Conservation (phyloP, 331 rosid genomes). For the Dryas integrifolia region DNA sequence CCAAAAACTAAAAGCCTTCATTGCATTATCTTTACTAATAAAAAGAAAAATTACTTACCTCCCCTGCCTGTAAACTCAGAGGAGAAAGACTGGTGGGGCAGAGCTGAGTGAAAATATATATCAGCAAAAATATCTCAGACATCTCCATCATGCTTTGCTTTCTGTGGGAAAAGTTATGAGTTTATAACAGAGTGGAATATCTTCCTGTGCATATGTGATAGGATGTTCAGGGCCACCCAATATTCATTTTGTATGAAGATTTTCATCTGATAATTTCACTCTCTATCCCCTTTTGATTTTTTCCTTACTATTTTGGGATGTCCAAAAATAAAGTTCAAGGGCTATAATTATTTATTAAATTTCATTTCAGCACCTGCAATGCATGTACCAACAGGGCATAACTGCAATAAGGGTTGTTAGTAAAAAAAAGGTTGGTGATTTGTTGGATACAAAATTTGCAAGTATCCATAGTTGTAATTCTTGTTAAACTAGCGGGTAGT, state of each 20-base stretch:
- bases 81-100: neutral
- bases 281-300: neutral
- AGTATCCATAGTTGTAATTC: no score
- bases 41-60: no score
- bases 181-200: neutral
- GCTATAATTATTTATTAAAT: no score
- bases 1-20: constrained; percentile 10
- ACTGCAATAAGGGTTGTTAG: no score
- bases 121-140: constrained; percentile 6
- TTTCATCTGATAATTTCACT: neutral
- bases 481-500: no score
- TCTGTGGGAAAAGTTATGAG: neutral
- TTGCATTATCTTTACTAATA: neutral
- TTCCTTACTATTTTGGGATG: no score
- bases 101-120: neutral
- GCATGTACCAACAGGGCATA: no score
- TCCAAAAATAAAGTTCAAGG: no score
- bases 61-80: no score
- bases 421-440: no score
- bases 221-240: constrained; percentile 3
- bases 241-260: neutral
- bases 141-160: constrained; percentile 2
- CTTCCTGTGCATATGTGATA: neutral
- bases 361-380: no score
- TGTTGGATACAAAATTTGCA: no score